phyloP scores from a whole-genome alignment of 2,329 filamentous ascomycete genomes.

The Monosporascus sp. region DNA sequence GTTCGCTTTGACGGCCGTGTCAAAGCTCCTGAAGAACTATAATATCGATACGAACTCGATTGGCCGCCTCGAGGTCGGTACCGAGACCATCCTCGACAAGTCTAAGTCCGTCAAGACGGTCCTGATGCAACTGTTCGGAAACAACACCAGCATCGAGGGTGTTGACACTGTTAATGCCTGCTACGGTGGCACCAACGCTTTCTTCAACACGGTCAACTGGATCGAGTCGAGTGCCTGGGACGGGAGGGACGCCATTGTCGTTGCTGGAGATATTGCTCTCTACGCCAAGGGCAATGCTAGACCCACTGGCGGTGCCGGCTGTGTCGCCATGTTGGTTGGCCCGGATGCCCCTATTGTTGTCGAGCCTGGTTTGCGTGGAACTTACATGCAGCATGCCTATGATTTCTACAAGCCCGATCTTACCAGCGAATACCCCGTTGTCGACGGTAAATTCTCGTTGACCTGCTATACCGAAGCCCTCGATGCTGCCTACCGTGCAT shows the following conservation, averaged over 20 bases:
- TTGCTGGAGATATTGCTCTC: conserved; percentile 77
- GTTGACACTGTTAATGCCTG: conserved; percentile 80
- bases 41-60: conserved; percentile 73
- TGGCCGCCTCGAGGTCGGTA: conserved; percentile 78
- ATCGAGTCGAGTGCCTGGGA: conserved; percentile 84
- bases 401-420: conserved; percentile 90
- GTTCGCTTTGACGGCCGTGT: conserved; percentile 70
- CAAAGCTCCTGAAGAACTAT: conserved; percentile 77
- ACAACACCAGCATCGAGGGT: conserved; percentile 80
- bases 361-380: conserved; percentile 74
- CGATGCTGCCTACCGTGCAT: conserved; percentile 75
- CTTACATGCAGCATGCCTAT: conserved; percentile 78
- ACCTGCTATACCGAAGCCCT: conserved; percentile 78
- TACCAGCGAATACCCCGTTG: conserved; percentile 80
- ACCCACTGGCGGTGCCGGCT: conserved; percentile 75
- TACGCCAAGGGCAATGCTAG: conserved; percentile 80
- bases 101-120: conserved; percentile 88
- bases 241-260: conserved; percentile 73
- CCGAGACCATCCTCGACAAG: conserved; percentile 82
- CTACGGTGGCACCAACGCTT: conserved; percentile 79
- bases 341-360: conserved; percentile 71
- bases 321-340: conserved; percentile 73
- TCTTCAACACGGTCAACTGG: conserved; percentile 83
- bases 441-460: conserved; percentile 78
- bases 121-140: conserved; percentile 79